Evolutionary conservation across 495 filamentous ascomycete genomes (phyloP), one percentile per base, ranked within the genome.

Genomic region (Penicillium salamii): DNA sequence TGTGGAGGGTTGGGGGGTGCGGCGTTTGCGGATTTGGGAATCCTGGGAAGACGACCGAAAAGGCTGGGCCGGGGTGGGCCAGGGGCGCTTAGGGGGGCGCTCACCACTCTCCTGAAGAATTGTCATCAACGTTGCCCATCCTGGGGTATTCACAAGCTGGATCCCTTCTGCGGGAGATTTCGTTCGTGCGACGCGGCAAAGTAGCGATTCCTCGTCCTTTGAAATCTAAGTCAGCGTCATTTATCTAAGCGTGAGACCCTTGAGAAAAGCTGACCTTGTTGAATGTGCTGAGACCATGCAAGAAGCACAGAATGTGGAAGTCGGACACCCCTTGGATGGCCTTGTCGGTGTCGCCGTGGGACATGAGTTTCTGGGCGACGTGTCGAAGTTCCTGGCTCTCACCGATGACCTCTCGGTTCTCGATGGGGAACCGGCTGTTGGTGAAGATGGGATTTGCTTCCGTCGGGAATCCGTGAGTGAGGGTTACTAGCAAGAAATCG

Each of bases 51-150:
- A 32, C 12, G 29, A 7, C 29, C 59, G 65, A 63, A 59, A 54
- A 65, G 70, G 55, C 42, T 61, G 71, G 56, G 62, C 63, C 59
- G 61, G 68, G 57, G 65, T 62, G 58, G 72, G 69, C 68, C 76
- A 80, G 71, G 78, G 78, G 72, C 90, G 89, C 76, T 90, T 93
- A 66, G 86, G 84, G 85, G 84, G 78, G 78, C 85, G 87, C 91
- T 95, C 91, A 96, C 91, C 89, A 80, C 88, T 92, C 79, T 90
- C 86, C 81, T 89, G 82, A 71, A 97, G 77, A 68, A 97, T 96
- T 63, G 88, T 84, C 67, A 91, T 78, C 66, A 98, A 79, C 35
- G 91, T 97, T 54, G 90, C 86, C 91, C 93, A 98, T 57, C 92
- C 91, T 46, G 83, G 77, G 46, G 86, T 91, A 52, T 88, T 84